phyloP scores from a whole-genome alignment of 495 filamentous ascomycete genomes.

The Melanomma pulvis-pyrius region DNA sequence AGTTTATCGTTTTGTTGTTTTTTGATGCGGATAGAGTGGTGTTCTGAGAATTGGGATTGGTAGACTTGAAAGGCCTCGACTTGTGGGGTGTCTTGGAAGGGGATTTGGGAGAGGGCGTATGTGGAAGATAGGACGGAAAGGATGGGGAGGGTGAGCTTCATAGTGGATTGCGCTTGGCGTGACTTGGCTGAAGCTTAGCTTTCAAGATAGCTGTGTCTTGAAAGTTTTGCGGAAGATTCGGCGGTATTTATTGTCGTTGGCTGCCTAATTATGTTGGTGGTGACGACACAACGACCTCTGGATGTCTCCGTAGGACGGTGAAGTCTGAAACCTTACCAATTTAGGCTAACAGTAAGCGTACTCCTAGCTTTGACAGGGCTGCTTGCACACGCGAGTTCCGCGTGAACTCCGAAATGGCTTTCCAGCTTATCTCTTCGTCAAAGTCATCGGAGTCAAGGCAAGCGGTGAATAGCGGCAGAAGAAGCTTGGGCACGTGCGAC shows the following conservation, averaged over 20 bases:
- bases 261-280: neutral
- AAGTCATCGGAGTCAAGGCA: neutral
- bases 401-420: neutral
- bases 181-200: neutral
- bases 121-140: neutral
- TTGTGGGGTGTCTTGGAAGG: slow-evolving; percentile 18
- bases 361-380: neutral
- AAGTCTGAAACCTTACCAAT: neutral
- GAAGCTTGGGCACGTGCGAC: neutral
- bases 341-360: neutral
- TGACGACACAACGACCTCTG: too few relatives aligned
- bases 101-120: slow-evolving; percentile 3
- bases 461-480: neutral
- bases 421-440: neutral
- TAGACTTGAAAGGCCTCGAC: slow-evolving; percentile 26
- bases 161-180: neutral
- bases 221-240: neutral
- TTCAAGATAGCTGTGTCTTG: neutral
- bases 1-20: slow-evolving; percentile 47
- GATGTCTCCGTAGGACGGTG: too few relatives aligned
- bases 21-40: slow-evolving; percentile 48
- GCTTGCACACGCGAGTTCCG: neutral
- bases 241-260: neutral
- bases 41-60: slow-evolving; percentile 35
- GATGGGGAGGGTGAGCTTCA: neutral